Conservation (phyloP, 768 basidiomycete genomes). For the Leccinum variicolor region DNA sequence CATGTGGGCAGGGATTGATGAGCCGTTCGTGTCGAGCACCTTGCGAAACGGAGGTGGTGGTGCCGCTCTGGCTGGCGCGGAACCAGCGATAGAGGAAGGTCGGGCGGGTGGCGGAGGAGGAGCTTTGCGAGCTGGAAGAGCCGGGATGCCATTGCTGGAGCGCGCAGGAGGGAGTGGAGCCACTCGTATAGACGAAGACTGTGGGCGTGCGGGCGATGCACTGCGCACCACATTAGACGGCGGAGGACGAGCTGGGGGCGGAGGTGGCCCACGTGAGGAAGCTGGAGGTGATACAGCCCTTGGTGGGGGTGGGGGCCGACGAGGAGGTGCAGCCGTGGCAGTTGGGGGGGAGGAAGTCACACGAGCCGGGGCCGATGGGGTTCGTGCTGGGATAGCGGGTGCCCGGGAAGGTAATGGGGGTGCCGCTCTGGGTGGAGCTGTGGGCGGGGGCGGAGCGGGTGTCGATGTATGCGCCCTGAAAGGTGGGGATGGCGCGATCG, state of each 20-base stretch:
- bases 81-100: constrained; percentile 32
- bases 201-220: constrained; percentile 16
- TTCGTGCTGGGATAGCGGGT: constrained; percentile 41
- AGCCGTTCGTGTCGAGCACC: constrained; percentile 23
- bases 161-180: constrained; percentile 29
- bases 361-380: constrained; percentile 42
- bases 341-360: constrained; percentile 26
- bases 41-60: constrained; percentile 44
- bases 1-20: constrained; percentile 36
- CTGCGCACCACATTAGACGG: constrained; percentile 28
- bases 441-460: constrained; percentile 32
- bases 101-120: constrained; percentile 46
- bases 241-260: constrained; percentile 25
- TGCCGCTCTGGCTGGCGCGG: constrained; percentile 28
- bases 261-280: constrained; percentile 21
- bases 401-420: constrained; percentile 39
- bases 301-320: constrained; percentile 32
- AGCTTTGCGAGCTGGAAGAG: constrained; percentile 33
- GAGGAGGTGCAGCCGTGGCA: constrained; percentile 20
- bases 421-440: constrained; percentile 34
- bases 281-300: constrained; percentile 28
- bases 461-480: constrained; percentile 27
- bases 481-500: constrained; percentile 29
- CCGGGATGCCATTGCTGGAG: constrained; percentile 8
- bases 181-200: constrained; percentile 15